Evolutionary conservation across 78 protist species (phyloP).

Genomic region (Monosiga brevicollis): DNA sequence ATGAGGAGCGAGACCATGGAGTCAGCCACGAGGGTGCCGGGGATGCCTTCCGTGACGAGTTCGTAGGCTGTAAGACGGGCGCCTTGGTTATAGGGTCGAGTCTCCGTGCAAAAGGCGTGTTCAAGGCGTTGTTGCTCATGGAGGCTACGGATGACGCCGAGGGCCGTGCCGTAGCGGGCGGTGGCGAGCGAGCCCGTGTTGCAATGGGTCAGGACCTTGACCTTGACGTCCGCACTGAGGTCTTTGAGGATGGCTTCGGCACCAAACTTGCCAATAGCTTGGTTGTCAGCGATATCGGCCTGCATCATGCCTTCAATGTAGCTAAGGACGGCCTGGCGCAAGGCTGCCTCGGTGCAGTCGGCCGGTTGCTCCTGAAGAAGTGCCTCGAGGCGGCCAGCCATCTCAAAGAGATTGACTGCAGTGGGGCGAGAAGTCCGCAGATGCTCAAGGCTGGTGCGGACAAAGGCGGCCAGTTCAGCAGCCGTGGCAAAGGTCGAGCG

Average conservation of each 20-base stretch:
- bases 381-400: conserved; percentile 11
- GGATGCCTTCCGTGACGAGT: conserved; percentile 36
- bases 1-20: conserved; percentile 30
- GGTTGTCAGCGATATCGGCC: conserved; percentile 19
- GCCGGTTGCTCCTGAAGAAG: background rate
- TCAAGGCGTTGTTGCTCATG: conserved; percentile 5
- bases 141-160: conserved; percentile 50
- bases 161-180: conserved; percentile 62
- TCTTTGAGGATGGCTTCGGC: conserved; percentile 5
- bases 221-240: background rate
- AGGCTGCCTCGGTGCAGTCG: background rate
- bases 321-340: background rate
- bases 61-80: conserved; percentile 54
- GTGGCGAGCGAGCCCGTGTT: conserved; percentile 70
- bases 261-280: conserved; percentile 26
- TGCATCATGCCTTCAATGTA: conserved; percentile 19
- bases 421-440: conserved; percentile 55
- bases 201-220: conserved; percentile 39
- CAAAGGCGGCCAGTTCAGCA: background rate
- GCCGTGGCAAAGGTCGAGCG: background rate
- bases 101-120: conserved; percentile 45
- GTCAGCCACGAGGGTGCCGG: conserved; percentile 40
- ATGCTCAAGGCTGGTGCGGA: conserved; percentile 1
- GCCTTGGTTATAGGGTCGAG: conserved; percentile 64
- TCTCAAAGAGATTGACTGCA: conserved; percentile 58